phyloP scores from a whole-genome alignment of 495 filamentous ascomycete genomes.

The Trichocladium antarcticum region DNA sequence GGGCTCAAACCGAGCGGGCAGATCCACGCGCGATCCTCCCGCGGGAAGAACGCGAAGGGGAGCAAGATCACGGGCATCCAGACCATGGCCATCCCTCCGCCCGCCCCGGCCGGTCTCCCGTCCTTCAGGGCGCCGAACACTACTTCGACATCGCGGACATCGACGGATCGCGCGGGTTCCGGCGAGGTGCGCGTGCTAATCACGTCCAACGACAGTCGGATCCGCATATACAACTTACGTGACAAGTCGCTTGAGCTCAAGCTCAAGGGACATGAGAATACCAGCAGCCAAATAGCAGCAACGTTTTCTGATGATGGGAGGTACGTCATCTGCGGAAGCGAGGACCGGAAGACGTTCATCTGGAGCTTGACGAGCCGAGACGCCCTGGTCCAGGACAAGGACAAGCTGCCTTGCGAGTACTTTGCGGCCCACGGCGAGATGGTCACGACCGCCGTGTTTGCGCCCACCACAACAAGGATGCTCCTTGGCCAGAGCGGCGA shows the following conservation, averaged over 20 bases:
- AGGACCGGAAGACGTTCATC: constrained; percentile 80
- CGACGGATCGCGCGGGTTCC: constrained; percentile 18
- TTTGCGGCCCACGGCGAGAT: constrained; percentile 85
- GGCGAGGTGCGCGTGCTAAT: constrained; percentile 77
- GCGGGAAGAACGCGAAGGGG: constrained; percentile 87
- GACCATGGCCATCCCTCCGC: constrained; percentile 49
- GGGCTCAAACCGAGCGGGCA: constrained; percentile 73
- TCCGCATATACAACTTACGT: constrained; percentile 79
- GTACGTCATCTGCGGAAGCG: constrained; percentile 87
- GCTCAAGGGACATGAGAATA: constrained; percentile 85
- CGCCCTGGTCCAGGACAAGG: constrained; percentile 51
- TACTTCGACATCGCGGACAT: constrained; percentile 14
- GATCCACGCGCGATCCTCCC: constrained; percentile 78
- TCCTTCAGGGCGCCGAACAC: constrained; percentile 28
- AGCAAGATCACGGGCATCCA: constrained; percentile 96
- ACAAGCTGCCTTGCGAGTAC: constrained; percentile 70
- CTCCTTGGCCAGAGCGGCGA: constrained; percentile 72
- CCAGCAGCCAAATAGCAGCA: constrained; percentile 84
- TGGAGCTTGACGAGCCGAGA: constrained; percentile 57
- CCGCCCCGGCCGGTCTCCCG: not conserved
- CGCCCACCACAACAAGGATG: constrained; percentile 67
- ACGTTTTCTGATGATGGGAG: constrained; percentile 78
- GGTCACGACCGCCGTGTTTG: constrained; percentile 77
- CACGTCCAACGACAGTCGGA: constrained; percentile 88
- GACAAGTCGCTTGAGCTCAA: constrained; percentile 81